A percentile compares a stretch with the other conserved stretches of the same genome.
Conservation (phyloP, 371 early-diverging fungal genomes). For the Mortierella sp. region DNA sequence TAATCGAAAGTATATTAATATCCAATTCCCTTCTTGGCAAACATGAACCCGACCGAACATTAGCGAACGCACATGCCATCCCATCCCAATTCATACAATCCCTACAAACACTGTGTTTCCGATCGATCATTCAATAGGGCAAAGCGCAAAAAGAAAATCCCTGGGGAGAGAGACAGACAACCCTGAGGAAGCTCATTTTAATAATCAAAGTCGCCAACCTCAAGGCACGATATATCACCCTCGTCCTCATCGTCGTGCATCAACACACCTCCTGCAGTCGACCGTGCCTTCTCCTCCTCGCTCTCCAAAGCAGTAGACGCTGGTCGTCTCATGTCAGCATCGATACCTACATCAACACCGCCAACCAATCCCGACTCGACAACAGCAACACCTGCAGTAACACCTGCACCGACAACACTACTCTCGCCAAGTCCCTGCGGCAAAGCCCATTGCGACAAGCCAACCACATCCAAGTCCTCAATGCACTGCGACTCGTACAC, state of each 20-base stretch:
- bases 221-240: constrained; percentile 37
- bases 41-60: not conserved
- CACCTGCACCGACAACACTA: not conserved
- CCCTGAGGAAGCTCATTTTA: not conserved
- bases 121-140: not conserved
- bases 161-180: too few relatives aligned
- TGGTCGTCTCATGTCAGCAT: not conserved
- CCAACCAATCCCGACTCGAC: not conserved
- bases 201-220: constrained; percentile 30
- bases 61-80: constrained; percentile 5
- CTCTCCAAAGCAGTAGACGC: not conserved
- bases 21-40: not conserved
- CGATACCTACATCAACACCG: not conserved
- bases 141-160: not conserved
- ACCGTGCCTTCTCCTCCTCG: not conserved
- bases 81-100: not conserved
- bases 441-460: constrained; percentile 21
- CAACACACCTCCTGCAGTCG: not conserved
- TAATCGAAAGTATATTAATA: not conserved
- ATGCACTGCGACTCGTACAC: constrained; percentile 31
- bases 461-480: constrained; percentile 40
- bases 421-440: not conserved
- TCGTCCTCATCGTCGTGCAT: constrained; percentile 20
- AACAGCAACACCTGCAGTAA: not conserved
- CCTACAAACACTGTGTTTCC: too few relatives aligned